Evolutionary conservation across 208 protist genomes (phyloP), one percentile per base, ranked within the genome.

Genomic region (Crithidia brevicula): DNA sequence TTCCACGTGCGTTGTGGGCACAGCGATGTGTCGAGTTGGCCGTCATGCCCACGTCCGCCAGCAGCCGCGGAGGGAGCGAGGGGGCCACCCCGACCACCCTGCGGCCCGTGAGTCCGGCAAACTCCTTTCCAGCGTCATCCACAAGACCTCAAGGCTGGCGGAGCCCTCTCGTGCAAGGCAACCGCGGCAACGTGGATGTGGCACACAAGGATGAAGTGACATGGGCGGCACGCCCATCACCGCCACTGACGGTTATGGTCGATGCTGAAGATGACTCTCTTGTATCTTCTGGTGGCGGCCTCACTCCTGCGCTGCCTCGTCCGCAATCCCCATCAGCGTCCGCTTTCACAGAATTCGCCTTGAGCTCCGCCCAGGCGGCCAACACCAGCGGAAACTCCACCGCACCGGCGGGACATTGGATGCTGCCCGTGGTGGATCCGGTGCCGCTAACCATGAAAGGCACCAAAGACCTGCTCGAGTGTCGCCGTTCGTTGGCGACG

Each of bases 401-500:
- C 18, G 31, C 20, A 3, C n/a, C 8, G 22, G n/a, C 54, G 18
- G 10, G 18, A 13, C n/a, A 18, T 28, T 20, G 2, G 28, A 18
- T 38, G 13, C 23, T 38, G n/a, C 59, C 47, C 10, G 31, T 43
- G 49, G 50, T 62, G n/a, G 31, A 67, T 28, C 13, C 60, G 13
- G 68, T 74, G n/a, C 34, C 52, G 4, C 43, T 74, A 4, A 46
- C 60, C 0, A 4, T 59, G 7, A 52, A 51, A 4, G 50, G n/a
- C 18, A 43, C 59, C 4, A 40, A 63, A 16, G 60, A 47, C 1
- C 68, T 74, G 6, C 60, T 74, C 34, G 49, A 31, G 31, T 60
- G 52, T 40, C 36, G 68, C 5, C 60, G 60, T 22, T 74, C 68
- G 18, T 63, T 89, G 0, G 77, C 71, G 0, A 16, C 81, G 58